A percentile compares a stretch with the other conserved stretches of the same genome.
Conservation (phyloP, 1,139 yeast genomes). For the Martiniozyma asiatica region DNA sequence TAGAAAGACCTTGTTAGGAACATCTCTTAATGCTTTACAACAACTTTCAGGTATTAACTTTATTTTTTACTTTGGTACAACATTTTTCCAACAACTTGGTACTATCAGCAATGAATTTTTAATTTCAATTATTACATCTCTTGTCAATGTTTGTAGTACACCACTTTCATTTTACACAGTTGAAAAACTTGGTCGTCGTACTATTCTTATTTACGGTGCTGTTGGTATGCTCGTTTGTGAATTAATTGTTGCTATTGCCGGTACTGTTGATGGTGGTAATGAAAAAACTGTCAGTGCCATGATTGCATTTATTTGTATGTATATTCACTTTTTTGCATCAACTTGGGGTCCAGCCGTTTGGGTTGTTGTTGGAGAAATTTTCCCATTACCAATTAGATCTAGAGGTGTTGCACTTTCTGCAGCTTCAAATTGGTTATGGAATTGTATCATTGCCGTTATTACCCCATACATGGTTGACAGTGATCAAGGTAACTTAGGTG, state of each 20-base stretch:
- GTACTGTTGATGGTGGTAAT: constrained; percentile 26
- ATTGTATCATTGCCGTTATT: constrained; percentile 24
- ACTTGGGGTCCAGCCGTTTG: constrained; percentile 34
- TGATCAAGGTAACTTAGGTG: constrained; percentile 47
- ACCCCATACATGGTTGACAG: constrained; percentile 37
- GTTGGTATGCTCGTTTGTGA: constrained; percentile 46
- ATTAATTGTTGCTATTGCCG: constrained; percentile 45
- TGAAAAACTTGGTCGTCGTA: constrained; percentile 42
- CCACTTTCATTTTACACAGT: constrained; percentile 21
- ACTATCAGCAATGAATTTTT: constrained; percentile 34
- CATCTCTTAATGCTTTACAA: constrained; percentile 40
- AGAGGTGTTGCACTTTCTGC: constrained; percentile 25
- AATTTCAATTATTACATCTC: constrained; percentile 44
- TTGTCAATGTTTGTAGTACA: constrained; percentile 42
- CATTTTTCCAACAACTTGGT: constrained; percentile 41
- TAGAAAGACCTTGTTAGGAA: constrained; percentile 30
- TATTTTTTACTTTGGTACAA: constrained; percentile 55
- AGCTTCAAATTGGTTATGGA: constrained; percentile 27
- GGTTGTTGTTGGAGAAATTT: constrained; percentile 44
- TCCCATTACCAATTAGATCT: constrained; percentile 44
- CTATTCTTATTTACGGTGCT: constrained; percentile 39
- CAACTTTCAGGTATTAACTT: constrained; percentile 67
- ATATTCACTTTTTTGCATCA: constrained; percentile 42
- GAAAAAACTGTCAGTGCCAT: constrained; percentile 18
- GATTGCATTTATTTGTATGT: constrained; percentile 41